These are phyloP conservation scores for Pseudogymnoascus sp. DNA, from an alignment of 2,329 filamentous ascomycete genomes.

Conservation along the genomic window DNA sequence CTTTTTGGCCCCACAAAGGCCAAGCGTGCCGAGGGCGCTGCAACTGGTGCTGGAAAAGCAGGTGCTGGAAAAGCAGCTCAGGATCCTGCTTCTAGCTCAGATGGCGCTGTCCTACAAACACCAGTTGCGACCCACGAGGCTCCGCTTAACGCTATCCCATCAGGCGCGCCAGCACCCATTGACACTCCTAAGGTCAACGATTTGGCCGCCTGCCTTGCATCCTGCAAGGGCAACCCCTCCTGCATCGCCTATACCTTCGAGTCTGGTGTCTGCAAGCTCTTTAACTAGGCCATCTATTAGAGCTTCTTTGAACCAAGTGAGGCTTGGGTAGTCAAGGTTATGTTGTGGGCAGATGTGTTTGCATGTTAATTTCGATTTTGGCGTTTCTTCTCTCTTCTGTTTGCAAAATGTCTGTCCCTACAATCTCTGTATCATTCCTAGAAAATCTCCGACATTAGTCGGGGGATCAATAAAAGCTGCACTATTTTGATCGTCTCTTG, in stretches of 20 bases:
- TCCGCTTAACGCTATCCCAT: not conserved
- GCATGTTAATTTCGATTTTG: not conserved
- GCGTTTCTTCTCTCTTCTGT: not conserved
- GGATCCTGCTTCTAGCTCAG: not conserved
- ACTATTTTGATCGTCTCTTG: not conserved
- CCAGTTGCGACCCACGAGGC: not conserved
- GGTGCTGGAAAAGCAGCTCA: not conserved
- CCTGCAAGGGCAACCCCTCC: conserved; percentile 16
- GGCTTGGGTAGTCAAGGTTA: not conserved
- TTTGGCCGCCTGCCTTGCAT: conserved; percentile 16
- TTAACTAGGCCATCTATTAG: not conserved
- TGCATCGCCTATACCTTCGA: conserved; percentile 16
- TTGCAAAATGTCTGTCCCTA: not conserved
- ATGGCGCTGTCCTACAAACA: not conserved
- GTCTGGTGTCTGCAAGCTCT: conserved; percentile 16
- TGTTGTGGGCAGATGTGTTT: not conserved
- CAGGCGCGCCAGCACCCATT: conserved; percentile 11
- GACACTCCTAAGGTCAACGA: conserved; percentile 4
- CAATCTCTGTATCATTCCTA: not conserved
- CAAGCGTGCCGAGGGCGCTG: not conserved
- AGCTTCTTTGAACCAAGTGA: not conserved
- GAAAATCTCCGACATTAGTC: not conserved
- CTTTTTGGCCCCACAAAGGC: not conserved
- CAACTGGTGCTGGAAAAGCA: not conserved
- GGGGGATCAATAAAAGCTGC: not conserved